phyloP scores from a whole-genome alignment of 1,284 basidiomycete species.

The Stereum hirsutum region DNA sequence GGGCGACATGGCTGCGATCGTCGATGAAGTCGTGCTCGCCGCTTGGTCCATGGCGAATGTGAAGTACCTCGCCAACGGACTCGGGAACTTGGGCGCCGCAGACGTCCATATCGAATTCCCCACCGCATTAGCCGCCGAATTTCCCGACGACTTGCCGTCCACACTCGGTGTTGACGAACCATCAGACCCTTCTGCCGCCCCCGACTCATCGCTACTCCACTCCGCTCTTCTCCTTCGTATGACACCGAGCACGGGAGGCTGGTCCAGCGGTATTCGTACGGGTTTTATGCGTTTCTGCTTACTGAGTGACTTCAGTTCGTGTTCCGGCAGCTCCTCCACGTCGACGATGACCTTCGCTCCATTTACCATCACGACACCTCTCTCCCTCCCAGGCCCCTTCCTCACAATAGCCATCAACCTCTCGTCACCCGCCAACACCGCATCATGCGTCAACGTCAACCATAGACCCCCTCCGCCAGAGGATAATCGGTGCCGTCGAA shows the following conservation, averaged over 20 bases:
- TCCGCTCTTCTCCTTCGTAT: constrained; percentile 62
- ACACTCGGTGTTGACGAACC: constrained; percentile 13
- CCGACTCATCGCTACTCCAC: constrained; percentile 37
- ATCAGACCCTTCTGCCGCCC: constrained; percentile 6
- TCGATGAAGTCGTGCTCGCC: constrained; percentile 59
- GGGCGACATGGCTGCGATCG: constrained; percentile 64
- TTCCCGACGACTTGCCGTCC: constrained; percentile 4
- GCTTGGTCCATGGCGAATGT: constrained; percentile 69
- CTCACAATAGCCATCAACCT: constrained; percentile 69
- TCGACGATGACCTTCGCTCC: constrained; percentile 85
- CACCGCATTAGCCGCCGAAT: constrained; percentile 8
- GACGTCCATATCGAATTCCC: constrained; percentile 31
- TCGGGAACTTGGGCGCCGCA: constrained; percentile 51
- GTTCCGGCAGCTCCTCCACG: constrained; percentile 81
- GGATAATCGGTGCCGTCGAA: constrained; percentile 84
- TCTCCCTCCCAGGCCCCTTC: constrained; percentile 60
- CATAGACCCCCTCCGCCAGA: constrained; percentile 91
- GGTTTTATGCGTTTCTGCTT: constrained; percentile 87
- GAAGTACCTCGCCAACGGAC: constrained; percentile 66
- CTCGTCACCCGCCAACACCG: constrained; percentile 68
- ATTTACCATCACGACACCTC: constrained; percentile 82
- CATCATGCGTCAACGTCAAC: constrained; percentile 89
- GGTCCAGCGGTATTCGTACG: constrained; percentile 83
- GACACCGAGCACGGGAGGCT: constrained; percentile 73
- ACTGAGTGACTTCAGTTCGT: constrained; percentile 78